Conservation (phyloP, 352 stramenopile species). For the Phytophthora podocarpi region DNA sequence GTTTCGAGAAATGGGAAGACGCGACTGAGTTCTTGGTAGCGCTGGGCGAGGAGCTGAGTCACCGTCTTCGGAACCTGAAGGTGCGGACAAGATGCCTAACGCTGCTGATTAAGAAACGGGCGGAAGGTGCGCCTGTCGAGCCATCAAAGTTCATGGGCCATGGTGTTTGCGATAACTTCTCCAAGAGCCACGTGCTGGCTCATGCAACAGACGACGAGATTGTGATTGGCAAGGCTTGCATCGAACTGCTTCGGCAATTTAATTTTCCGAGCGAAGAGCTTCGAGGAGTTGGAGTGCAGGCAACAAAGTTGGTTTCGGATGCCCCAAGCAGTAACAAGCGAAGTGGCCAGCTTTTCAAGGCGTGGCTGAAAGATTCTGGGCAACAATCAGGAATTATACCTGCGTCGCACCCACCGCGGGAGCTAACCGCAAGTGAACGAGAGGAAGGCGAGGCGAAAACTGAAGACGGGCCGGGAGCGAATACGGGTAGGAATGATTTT, state of each 20-base stretch:
- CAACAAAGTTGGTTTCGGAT: slow-evolving; percentile 64
- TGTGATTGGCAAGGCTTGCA: slow-evolving; percentile 53
- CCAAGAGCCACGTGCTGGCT: slow-evolving; percentile 65
- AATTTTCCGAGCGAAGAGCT: slow-evolving; percentile 66
- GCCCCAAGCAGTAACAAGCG: slow-evolving; percentile 13
- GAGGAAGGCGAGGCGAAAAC: slow-evolving; percentile 17
- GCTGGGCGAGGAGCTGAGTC: slow-evolving; percentile 75
- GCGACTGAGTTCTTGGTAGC: slow-evolving; percentile 84
- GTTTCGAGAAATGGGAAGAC: slow-evolving; percentile 80
- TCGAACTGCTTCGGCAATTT: slow-evolving; percentile 68
- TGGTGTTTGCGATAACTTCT: slow-evolving; percentile 87
- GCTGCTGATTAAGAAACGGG: slow-evolving; percentile 84
- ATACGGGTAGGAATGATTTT: background rate
- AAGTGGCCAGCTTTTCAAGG: slow-evolving; percentile 53
- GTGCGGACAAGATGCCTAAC: slow-evolving; percentile 73
- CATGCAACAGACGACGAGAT: slow-evolving; percentile 62
- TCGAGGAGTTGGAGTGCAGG: slow-evolving; percentile 77
- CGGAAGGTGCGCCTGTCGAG: slow-evolving; percentile 66
- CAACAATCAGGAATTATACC: slow-evolving; percentile 1
- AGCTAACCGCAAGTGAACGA: background rate
- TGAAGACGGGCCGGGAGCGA: slow-evolving; percentile 5
- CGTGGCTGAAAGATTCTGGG: slow-evolving; percentile 52
- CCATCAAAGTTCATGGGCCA: slow-evolving; percentile 90
- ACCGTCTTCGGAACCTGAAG: slow-evolving; percentile 63
- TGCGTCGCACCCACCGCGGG: background rate